Evolutionary conservation across 2,329 filamentous ascomycete genomes (phyloP), one percentile per base, ranked within the genome.

Genomic region (Rhynchosporium agropyri): DNA sequence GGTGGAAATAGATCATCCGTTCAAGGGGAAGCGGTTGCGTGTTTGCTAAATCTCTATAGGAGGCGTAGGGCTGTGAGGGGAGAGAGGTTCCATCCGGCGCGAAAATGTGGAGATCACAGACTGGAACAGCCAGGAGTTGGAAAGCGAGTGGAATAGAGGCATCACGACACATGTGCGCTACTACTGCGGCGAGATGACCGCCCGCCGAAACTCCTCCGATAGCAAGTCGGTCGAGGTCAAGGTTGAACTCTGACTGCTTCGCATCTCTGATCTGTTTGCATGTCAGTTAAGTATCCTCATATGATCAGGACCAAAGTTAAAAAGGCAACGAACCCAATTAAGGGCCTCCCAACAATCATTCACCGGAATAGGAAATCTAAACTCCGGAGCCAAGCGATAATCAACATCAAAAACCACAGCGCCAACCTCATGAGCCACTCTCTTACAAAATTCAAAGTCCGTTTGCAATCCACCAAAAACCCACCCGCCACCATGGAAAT

Each of bases 331-430:
- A n/a, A 70, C 72, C 78, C 79, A 82, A 64, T 77, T 70, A 42
- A 81, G 64, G 10, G 74, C 76, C 64, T 80, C 79, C 76, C 77
- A 81, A 53, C 71, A 72, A 64, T 82, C 80, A 38, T 78, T 69
- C 6, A 77, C 73, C 13, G 76, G 77, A 5, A 75, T 75, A 0
- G 80, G 80, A 63, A 80, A 83, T 20, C 74, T 74, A 65, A 79
- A 71, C 62, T 82, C 77, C 0, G 80, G 80, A 1, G 79, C 78
- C 10, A 81, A 71, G 4, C 68, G 63, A 57, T 80, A 79, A 62
- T 79, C 77, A 29, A 80, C 76, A 64, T 79, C 78, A 65, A 80
- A 77, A 0, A 70, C 77, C 15, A 80, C 77, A 48, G 76, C 65
- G 15, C 75, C 72, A n/a, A 76, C 72, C 15, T 76, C 73, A 36